Conservation (phyloP, 2,329 filamentous ascomycete genomes). For the Penicillium sclerotigenum region DNA sequence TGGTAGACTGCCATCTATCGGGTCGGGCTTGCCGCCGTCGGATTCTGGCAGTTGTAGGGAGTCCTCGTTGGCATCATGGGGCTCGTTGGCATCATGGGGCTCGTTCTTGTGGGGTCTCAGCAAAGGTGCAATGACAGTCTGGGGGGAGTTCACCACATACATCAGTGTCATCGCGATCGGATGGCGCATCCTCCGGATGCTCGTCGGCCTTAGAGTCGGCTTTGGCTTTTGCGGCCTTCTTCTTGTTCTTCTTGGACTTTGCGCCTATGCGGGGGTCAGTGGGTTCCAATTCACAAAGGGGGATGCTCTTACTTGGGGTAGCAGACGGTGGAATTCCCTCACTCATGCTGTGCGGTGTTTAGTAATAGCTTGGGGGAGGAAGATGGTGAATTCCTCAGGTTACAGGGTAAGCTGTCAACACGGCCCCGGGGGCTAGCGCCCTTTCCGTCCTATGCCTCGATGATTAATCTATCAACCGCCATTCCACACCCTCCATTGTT, state of each 20-base stretch:
- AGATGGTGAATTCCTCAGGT: constrained; percentile 8
- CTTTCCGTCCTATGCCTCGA: constrained; percentile 5
- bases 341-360: constrained; percentile 21
- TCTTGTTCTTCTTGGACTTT: constrained; percentile 58
- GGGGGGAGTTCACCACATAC: constrained; percentile 6
- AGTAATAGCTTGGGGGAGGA: background rate
- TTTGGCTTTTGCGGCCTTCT: constrained; percentile 51
- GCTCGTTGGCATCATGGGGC: constrained; percentile 13
- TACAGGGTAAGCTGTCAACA: constrained; percentile 35
- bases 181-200: constrained; percentile 13
- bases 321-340: constrained; percentile 18
- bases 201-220: constrained; percentile 30
- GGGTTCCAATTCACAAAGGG: constrained; percentile 1
- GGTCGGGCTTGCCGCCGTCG: constrained; percentile 41
- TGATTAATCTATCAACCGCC: constrained; percentile 10
- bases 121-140: constrained; percentile 5
- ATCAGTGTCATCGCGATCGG: constrained; percentile 25
- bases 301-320: constrained; percentile 23
- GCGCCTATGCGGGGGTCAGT: constrained; percentile 34
- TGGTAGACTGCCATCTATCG: constrained; percentile 27
- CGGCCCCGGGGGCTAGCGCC: constrained; percentile 27
- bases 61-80: constrained; percentile 12
- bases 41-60: constrained; percentile 12
- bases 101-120: constrained; percentile 23
- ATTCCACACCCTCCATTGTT: background rate